A percentile compares a stretch with the other conserved stretches of the same genome.
phyloP scores from a whole-genome alignment of 2,329 filamentous ascomycete species.

The Fusarium sp. region DNA sequence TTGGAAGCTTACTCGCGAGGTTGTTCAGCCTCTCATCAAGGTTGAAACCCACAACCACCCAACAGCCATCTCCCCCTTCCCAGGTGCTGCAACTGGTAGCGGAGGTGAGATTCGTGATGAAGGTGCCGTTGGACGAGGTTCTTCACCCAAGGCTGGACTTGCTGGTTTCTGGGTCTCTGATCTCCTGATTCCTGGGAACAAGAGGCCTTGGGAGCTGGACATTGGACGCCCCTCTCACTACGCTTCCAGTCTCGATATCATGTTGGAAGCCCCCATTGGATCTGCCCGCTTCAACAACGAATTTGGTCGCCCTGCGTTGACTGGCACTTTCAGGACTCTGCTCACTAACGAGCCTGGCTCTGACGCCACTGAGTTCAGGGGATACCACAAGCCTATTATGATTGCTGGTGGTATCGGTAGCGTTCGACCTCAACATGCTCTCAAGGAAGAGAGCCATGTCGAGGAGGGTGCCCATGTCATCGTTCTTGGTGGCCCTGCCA shows the following conservation, averaged over 20 bases:
- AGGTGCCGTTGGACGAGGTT: constrained; percentile 92
- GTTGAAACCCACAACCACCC: constrained; percentile 99
- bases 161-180: constrained; percentile 96
- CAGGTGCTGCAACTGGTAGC: constrained; percentile 93
- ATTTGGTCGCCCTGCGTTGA: constrained; percentile 89
- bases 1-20: constrained; percentile 88
- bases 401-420: constrained; percentile 96
- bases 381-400: constrained; percentile 99
- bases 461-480: constrained; percentile 89
- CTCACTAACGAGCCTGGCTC: constrained; percentile 69
- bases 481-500: constrained; percentile 93
- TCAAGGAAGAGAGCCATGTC: constrained; percentile 85
- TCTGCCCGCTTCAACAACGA: constrained; percentile 98
- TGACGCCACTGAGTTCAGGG: constrained; percentile 74
- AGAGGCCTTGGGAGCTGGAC: constrained; percentile 89
- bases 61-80: constrained; percentile 91
- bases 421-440: constrained; percentile 87
- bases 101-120: constrained; percentile 97
- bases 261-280: constrained; percentile 96
- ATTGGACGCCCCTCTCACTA: constrained; percentile 92
- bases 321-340: constrained; percentile 92
- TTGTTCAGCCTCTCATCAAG: constrained; percentile 89
- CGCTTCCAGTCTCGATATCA: constrained; percentile 94
- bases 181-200: constrained; percentile 85
- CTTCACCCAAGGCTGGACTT: constrained; percentile 90